Evolutionary conservation across 495 filamentous ascomycete species (phyloP), one percentile per base, ranked within the genome.

Genomic region (Durotheca rogersii): DNA sequence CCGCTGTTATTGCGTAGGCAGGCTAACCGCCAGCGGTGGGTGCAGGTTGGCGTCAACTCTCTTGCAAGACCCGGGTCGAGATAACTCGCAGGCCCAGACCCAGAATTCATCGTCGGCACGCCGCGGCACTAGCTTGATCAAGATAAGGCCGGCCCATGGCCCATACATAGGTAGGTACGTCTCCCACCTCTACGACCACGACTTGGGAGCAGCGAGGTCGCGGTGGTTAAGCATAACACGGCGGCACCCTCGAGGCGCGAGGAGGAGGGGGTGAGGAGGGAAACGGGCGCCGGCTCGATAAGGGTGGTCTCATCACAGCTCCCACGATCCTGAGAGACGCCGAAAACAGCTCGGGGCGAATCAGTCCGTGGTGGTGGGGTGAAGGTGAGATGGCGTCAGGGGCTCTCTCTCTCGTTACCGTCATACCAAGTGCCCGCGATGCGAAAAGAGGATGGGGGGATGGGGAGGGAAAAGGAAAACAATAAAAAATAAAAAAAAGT

Each of bases 91-190:
- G n/a, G n/a, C n/a, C n/a, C n/a, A n/a, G n/a, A n/a, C n/a, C n/a
- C n/a, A n/a, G n/a, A n/a, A n/a, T n/a, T n/a, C n/a, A n/a, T n/a
- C n/a, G n/a, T 35, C n/a, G 7, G 47, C n/a, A 35, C 46, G 33
- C 46, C 50, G 56, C 49, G 37, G 56, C 56, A 59, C 56, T 53
- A 59, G 56, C 41, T 45, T 53, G n/a, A n/a, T n/a, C n/a, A n/a
- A n/a, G n/a, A n/a, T n/a, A n/a, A n/a, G n/a, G n/a, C n/a, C n/a
- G n/a, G n/a, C n/a, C n/a, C n/a, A n/a, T n/a, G n/a, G 40, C 31
- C 21, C 20, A 19, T 49, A 51, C 30, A 36, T 14, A 35, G n/a
- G 42, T 39, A 51, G 46, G n/a, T n/a, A n/a, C n/a, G n/a, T n/a
- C n/a, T n/a, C n/a, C n/a, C n/a, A n/a, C n/a, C n/a, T n/a, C n/a